Base-by-base conservation (phyloP, 129 eudicot genomes). In the Flaveria brownii region DNA sequence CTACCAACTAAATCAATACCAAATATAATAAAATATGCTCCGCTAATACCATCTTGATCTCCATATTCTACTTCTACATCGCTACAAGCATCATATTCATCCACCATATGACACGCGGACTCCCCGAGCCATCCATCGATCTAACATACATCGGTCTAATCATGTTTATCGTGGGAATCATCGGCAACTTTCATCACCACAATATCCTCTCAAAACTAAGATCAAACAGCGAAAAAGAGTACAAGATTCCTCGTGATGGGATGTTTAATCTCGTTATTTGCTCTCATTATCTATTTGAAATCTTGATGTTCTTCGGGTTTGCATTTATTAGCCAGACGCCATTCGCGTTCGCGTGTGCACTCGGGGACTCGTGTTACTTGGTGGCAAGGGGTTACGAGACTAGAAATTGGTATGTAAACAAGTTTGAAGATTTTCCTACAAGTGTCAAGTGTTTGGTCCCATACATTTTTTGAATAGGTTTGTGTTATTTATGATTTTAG, bases 151-250 rank as follows among this genome's bases (percentile, higher is more conserved):
- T 71, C 2, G 91, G 96, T 7, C 17, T 86, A 51, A 36, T 54
- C 59, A 4, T 86, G 20, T 88, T 88, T 42, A 15, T 80, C 3
- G 50, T 82, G 13, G 93, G 96, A 66, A 77, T 84, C 2, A 1
- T 51, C 6, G 93, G 96, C 2, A 90, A 90, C 60, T 84, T 90
- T 49, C 84, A 88, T 75, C 96, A 90, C 80, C 96, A 86, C 71
- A 84, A 52, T 59, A 71, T 88, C 41, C 85, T 84, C 15, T 67
- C 92, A 7, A 81, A 78, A 23, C 84, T 89, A 18, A 83, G 96
- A 51, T 17, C 72, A 14, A 41, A 71, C 60, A 78, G 71, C 1
- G 86, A 87, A 28, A 85, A 81, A 69, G 88, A 45, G 42, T 89
- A 89, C 81, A 87, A 87, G 81, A 80, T 85, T 23, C 92, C 92